Conservation (phyloP, 2,329 filamentous ascomycete species). For the Colletotrichum sp. region DNA sequence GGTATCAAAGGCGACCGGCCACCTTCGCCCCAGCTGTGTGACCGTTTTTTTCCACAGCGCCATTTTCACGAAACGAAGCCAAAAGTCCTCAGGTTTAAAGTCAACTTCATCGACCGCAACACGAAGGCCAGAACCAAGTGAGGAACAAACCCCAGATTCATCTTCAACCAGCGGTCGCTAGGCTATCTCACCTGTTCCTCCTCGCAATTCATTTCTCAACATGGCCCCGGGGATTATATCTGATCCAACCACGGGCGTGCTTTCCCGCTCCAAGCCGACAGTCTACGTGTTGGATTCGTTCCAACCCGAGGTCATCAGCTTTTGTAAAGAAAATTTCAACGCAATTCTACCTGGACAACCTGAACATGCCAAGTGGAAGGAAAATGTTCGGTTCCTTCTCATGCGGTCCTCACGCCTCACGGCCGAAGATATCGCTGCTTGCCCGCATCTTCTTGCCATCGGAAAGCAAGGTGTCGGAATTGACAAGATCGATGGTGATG, state of each 20-base stretch:
- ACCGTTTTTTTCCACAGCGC: not conserved
- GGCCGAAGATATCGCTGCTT: conserved; percentile 39
- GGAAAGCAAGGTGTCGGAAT: conserved; percentile 54
- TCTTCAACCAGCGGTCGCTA: not conserved
- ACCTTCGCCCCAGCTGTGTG: not conserved
- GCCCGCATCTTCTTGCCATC: conserved; percentile 43
- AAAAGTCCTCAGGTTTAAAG: not conserved
- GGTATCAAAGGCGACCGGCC: not conserved
- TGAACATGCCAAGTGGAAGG: conserved; percentile 40
- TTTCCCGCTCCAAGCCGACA: conserved; percentile 34
- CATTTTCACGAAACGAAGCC: not conserved
- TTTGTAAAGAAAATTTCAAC: conserved; percentile 42
- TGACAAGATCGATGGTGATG: conserved; percentile 47
- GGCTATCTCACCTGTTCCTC: not conserved
- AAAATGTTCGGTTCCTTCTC: conserved; percentile 44
- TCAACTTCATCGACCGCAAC: not conserved
- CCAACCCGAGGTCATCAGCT: conserved; percentile 38
- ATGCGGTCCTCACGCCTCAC: conserved; percentile 41
- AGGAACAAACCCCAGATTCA: not conserved
- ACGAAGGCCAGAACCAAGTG: not conserved
- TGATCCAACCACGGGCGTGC: not conserved
- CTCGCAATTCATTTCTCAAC: not conserved
- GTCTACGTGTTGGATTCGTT: conserved; percentile 46
- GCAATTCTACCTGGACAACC: conserved; percentile 38
- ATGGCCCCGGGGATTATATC: not conserved